Evolutionary conservation across 2,329 filamentous ascomycete species (phyloP).

Genomic region (Keithomyces neogunnii): DNA sequence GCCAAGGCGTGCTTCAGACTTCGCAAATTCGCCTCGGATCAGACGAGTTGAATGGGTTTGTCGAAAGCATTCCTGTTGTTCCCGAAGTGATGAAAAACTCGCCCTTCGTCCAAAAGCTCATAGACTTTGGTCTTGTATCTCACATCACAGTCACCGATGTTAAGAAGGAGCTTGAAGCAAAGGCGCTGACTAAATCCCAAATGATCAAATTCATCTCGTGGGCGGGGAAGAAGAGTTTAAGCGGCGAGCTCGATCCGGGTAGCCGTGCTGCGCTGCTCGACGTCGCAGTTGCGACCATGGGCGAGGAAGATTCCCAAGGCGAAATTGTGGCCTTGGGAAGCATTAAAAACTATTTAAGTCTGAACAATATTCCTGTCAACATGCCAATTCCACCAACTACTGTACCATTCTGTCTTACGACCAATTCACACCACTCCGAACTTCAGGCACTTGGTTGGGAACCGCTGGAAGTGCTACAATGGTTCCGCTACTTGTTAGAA

Average conservation of each 20-base stretch:
- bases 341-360: slow-evolving; percentile 66
- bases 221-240: slow-evolving; percentile 63
- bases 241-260: slow-evolving; percentile 61
- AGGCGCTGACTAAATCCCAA: slow-evolving; percentile 71
- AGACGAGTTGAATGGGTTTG: slow-evolving; percentile 60
- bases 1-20: slow-evolving; percentile 76
- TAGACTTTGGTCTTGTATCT: slow-evolving; percentile 77
- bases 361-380: slow-evolving; percentile 71
- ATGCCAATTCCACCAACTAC: slow-evolving; percentile 75
- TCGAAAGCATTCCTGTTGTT: slow-evolving; percentile 81
- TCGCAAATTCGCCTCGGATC: slow-evolving; percentile 70
- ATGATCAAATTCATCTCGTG: slow-evolving; percentile 77
- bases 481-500: slow-evolving; percentile 75
- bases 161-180: slow-evolving; percentile 70
- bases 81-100: slow-evolving; percentile 65
- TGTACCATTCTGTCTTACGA: slow-evolving; percentile 78
- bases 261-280: slow-evolving; percentile 65
- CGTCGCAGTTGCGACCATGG: slow-evolving; percentile 67
- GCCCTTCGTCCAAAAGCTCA: slow-evolving; percentile 72
- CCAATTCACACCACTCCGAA: slow-evolving; percentile 54
- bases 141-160: slow-evolving; percentile 85
- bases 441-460: slow-evolving; percentile 80
- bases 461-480: slow-evolving; percentile 74
- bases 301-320: slow-evolving; percentile 51
- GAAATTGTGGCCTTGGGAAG: slow-evolving; percentile 69